Base-by-base conservation (phyloP, 2,329 filamentous ascomycete genomes). In the Ophiostoma angusticollis region DNA sequence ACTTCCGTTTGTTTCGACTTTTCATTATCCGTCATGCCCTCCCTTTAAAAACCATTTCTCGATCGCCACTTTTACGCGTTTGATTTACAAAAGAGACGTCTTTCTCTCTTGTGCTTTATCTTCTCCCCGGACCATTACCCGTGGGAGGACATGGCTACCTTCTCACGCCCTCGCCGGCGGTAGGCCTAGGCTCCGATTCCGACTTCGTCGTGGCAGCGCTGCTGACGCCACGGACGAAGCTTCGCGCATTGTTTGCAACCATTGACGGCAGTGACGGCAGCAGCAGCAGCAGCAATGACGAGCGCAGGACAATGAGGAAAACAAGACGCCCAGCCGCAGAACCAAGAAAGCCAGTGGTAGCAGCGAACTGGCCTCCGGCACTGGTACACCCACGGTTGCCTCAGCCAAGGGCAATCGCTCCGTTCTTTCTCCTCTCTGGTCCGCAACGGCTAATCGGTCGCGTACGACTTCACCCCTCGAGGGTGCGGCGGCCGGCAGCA, bases 221-320 rank as follows among this genome's bases (percentile, higher is more conserved):
- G 35, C 52, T 70, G 37, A 66, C 72, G 9, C 72, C 72, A 6
- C 60, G 58, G 29, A 67, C 73, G 16, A 78, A 74, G 47, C 62
- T 77, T 35, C 62, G 58, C 47, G 69, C 70, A 14, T 54, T 75
- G 9, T 49, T 51, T 33, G 42, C 44, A 16, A 43, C 37, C 31
- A 39, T 50, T 21, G 39, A 36, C 39, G 37, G 45, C 46, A 34
- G 32, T n/a, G 37, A 33, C 39, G 34, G 19, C 25, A 31, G 37
- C 18, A 45, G 43, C 31, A 31, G 32, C 13, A 27, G n/a, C n/a
- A n/a, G n/a, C n/a, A n/a, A 39, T 18, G 32, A 35, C 35, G 36
- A 45, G 23, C 29, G 34, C 12, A 37, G 29, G 22, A 35, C 35
- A 36, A 42, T 13, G 39, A 37, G 7, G 34, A 44, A 6, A 33